Percentiles rank a stretch among this genome's conserved stretches.
Conservation (phyloP, 352 stramenopile species). For the Phytophthora idaei region DNA sequence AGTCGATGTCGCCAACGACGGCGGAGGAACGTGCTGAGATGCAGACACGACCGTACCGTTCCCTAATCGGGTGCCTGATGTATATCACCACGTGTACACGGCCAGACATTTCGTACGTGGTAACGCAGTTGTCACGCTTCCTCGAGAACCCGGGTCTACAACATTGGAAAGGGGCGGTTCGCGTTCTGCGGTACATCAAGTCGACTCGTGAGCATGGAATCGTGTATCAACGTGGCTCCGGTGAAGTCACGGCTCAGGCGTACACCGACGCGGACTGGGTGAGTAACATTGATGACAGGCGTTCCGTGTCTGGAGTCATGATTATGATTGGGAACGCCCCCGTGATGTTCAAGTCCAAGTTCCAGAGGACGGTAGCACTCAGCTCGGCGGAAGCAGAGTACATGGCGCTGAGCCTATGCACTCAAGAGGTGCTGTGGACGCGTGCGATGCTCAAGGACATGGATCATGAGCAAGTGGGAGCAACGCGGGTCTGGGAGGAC, state of each 20-base stretch:
- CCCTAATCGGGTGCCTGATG: not conserved
- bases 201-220: not conserved
- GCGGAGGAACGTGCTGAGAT: not conserved
- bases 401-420: constrained; percentile 3
- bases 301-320: not conserved
- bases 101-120: no score
- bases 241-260: not conserved
- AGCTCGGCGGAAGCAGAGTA: constrained; percentile 7
- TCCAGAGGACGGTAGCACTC: not conserved
- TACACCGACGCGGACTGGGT: not conserved
- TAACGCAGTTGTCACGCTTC: not conserved
- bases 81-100: no score
- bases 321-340: not conserved
- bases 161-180: not conserved
- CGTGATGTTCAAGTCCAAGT: constrained; percentile 10
- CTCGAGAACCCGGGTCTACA: not conserved
- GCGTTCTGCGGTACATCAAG: not conserved
- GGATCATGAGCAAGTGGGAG: constrained; percentile 9
- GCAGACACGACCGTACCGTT: not conserved
- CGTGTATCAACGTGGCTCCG: not conserved
- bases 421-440: constrained; percentile 4
- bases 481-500: not conserved
- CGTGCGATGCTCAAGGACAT: not conserved
- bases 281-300: not conserved
- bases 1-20: not conserved